These are phyloP conservation scores for Aspergillus neotritici DNA, from an alignment of 2,329 filamentous ascomycete species.

Conservation along the genomic window DNA sequence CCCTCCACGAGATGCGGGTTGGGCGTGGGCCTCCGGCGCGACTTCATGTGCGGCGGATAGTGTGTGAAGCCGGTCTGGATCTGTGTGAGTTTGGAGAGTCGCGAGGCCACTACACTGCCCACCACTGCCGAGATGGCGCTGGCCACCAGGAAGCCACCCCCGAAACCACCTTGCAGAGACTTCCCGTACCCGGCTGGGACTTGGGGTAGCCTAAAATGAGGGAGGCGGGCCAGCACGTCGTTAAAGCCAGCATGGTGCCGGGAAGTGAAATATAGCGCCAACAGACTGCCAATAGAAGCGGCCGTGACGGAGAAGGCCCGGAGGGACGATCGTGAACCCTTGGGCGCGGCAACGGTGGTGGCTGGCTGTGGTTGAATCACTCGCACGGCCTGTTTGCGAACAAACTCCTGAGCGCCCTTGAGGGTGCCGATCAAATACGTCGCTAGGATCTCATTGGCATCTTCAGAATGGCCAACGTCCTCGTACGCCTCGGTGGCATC, in stretches of 20 bases:
- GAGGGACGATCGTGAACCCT: slow-evolving; percentile 4
- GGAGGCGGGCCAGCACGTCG: neutral
- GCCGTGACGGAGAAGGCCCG: neutral
- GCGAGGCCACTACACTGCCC: slow-evolving; percentile 7
- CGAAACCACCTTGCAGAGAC: slow-evolving; percentile 16
- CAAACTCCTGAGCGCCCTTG: slow-evolving; percentile 20
- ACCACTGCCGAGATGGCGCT: slow-evolving; percentile 13
- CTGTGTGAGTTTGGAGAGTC: slow-evolving; percentile 14
- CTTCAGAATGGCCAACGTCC: slow-evolving; percentile 44
- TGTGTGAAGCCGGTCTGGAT: slow-evolving; percentile 22
- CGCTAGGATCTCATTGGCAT: slow-evolving; percentile 40
- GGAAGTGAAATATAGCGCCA: too few relatives aligned
- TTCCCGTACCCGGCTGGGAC: slow-evolving; percentile 2
- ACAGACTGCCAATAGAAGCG: too few relatives aligned
- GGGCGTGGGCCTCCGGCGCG: slow-evolving; percentile 32
- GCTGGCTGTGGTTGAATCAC: slow-evolving; percentile 12
- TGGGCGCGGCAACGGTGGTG: neutral
- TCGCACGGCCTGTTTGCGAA: slow-evolving; percentile 15
- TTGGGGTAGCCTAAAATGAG: neutral
- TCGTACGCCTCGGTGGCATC: slow-evolving; percentile 42
- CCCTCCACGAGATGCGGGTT: slow-evolving; percentile 41
- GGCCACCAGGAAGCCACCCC: slow-evolving; percentile 19
- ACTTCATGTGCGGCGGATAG: slow-evolving; percentile 34
- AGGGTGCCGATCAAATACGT: slow-evolving; percentile 34
- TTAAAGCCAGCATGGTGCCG: too few relatives aligned